A percentile compares a stretch with the other conserved stretches of the same genome.
phyloP scores from a whole-genome alignment of 257 asterid species.

The Anisodus tanguticus region DNA sequence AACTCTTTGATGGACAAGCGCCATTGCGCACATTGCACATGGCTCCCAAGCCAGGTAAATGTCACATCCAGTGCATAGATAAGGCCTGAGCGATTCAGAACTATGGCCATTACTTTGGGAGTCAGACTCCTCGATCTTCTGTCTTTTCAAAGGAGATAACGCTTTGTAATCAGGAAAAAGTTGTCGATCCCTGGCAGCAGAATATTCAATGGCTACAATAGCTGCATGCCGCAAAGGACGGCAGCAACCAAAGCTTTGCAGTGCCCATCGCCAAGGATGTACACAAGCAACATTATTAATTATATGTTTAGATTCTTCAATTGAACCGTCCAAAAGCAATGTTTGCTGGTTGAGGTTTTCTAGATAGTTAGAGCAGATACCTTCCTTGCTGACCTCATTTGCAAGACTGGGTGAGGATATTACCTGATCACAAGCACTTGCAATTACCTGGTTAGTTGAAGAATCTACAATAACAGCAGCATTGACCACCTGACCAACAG shows the following conservation, averaged over 20 bases:
- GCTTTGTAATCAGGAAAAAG: slow-evolving; percentile 56
- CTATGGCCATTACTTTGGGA: slow-evolving; percentile 3
- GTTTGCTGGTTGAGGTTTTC: slow-evolving; percentile 35
- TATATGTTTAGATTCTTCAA: slow-evolving; percentile 35
- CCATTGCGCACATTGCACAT: slow-evolving; percentile 96
- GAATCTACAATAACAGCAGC: slow-evolving; percentile 96
- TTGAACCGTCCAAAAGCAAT: slow-evolving; percentile 30
- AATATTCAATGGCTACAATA: slow-evolving; percentile 70
- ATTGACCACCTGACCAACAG: slow-evolving; percentile 61
- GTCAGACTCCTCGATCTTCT: slow-evolving; percentile 37
- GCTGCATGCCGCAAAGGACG: slow-evolving; percentile 94
- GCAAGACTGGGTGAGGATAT: slow-evolving; percentile 34
- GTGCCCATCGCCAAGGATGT: slow-evolving; percentile 78
- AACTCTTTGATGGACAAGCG: slow-evolving; percentile 89
- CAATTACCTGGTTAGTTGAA: slow-evolving; percentile 64
- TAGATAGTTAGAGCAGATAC: slow-evolving; percentile 35
- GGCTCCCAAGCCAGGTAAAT: slow-evolving; percentile 98
- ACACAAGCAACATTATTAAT: slow-evolving; percentile 60
- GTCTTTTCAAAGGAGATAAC: slow-evolving; percentile 55
- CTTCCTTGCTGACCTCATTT: slow-evolving; percentile 36
- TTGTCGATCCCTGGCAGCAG: slow-evolving; percentile 75
- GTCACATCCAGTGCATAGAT: slow-evolving; percentile 93
- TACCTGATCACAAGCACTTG: slow-evolving; percentile 75
- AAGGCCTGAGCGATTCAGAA: slow-evolving; percentile 61
- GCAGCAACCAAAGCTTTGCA: slow-evolving; percentile 51